Evolutionary conservation across 106 monocot genomes (phyloP).

Genomic region (Cymbidium sinense): DNA sequence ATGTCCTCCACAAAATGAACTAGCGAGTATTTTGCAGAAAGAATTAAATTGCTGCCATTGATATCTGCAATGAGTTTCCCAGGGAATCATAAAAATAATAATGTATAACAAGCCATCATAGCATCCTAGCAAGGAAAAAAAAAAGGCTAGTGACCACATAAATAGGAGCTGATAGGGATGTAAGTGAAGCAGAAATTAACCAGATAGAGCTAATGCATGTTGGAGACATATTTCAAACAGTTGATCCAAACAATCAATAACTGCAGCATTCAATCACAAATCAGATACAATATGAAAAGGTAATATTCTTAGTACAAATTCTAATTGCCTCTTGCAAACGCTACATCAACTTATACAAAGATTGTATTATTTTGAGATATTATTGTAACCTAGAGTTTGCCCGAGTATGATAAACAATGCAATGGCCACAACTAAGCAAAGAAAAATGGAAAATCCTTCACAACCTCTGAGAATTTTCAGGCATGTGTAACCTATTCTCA

Average conservation of each 20-base stretch:
- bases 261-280: too few species aligned
- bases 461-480: not conserved
- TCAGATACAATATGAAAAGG: too few species aligned
- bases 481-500: not conserved
- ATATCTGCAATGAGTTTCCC: slow-evolving; percentile 41
- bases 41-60: slow-evolving; percentile 62
- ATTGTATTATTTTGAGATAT: not conserved
- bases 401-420: not conserved
- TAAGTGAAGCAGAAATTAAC: not conserved
- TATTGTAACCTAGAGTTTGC: not conserved
- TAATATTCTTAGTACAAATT: not conserved
- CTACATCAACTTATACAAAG: not conserved
- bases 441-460: not conserved
- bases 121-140: not conserved
- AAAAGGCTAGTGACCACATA: not conserved
- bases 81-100: not conserved
- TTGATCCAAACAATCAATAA: not conserved
- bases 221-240: not conserved
- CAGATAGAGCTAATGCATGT: not conserved
- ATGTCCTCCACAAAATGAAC: slow-evolving; percentile 47
- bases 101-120: not conserved
- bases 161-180: not conserved
- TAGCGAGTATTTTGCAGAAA: slow-evolving; percentile 87
- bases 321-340: too few species aligned
- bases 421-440: not conserved